These are phyloP conservation scores for Cyberlindnera nakhonratchasimensis DNA, from an alignment of 805 yeast genomes.

Conservation along the genomic window DNA sequence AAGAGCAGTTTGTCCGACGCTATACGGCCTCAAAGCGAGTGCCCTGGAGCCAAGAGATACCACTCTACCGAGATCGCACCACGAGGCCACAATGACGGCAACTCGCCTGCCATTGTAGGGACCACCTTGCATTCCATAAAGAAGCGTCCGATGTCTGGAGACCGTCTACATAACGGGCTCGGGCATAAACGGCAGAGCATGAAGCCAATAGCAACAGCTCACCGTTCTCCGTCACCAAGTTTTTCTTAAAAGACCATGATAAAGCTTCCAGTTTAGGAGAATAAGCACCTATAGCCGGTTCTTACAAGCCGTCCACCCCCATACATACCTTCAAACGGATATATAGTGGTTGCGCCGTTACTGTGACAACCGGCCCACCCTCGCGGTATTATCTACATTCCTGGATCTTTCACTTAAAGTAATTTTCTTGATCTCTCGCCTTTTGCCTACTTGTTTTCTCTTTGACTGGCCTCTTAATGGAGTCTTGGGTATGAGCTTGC, in stretches of 20 bases:
- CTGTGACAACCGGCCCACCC: not conserved
- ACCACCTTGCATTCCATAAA: not conserved
- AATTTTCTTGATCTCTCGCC: too few species aligned
- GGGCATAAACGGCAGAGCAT: too few species aligned
- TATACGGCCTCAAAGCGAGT: too few species aligned
- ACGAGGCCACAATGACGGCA: not conserved
- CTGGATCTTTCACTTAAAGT: not conserved
- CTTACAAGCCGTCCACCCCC: too few species aligned
- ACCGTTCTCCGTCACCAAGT: too few species aligned
- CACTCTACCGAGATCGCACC: not conserved
- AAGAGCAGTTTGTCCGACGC: not conserved
- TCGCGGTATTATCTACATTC: not conserved
- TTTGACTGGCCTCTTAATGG: not conserved
- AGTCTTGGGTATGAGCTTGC: constrained; percentile 3
- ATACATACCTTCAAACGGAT: too few species aligned
- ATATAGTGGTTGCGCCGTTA: not conserved
- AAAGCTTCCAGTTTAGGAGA: too few species aligned
- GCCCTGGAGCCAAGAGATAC: not conserved
- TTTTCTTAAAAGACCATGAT: too few species aligned
- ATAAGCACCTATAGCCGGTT: too few species aligned
- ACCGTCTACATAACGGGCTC: not conserved
- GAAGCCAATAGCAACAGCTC: too few species aligned
- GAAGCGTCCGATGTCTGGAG: not conserved
- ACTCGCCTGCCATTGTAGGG: not conserved
- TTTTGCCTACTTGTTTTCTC: too few species aligned